Evolutionary conservation across 176 grass and related monocot genomes (phyloP).

Genomic region (Hordeum marinum): DNA sequence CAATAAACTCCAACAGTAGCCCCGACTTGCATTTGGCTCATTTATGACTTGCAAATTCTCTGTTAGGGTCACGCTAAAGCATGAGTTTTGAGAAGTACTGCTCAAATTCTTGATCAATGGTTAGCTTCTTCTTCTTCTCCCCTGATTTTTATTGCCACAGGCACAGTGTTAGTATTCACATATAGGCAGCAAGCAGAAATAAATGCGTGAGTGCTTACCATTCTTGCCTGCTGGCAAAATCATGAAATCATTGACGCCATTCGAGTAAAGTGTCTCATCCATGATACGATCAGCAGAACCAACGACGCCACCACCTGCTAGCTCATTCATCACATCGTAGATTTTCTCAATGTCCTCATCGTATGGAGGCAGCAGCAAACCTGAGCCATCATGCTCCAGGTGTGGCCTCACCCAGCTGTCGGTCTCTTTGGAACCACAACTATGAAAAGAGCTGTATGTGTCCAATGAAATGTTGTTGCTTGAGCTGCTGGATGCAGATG

Average conservation of each 20-base stretch:
- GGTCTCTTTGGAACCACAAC: constrained; percentile 24
- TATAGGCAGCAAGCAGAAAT: neutral
- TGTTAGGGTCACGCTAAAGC: constrained; percentile 40
- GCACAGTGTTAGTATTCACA: constrained; percentile 7
- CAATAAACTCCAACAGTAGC: neutral
- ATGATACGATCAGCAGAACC: constrained; percentile 22
- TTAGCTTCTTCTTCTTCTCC: constrained; percentile 31
- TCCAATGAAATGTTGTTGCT: constrained; percentile 39
- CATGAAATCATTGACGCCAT: constrained; percentile 37
- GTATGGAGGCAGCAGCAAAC: constrained; percentile 14
- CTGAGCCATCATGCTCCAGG: constrained; percentile 16
- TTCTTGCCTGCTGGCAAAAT: constrained; percentile 26
- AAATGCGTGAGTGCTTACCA: constrained; percentile 21
- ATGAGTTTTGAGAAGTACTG: constrained; percentile 80
- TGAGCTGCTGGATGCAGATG: constrained; percentile 48
- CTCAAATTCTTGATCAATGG: constrained; percentile 84
- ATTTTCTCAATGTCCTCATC: constrained; percentile 21
- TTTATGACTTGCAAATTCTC: neutral
- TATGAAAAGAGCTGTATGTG: constrained; percentile 31
- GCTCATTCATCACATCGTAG: constrained; percentile 31
- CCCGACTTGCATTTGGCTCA: neutral
- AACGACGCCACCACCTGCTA: constrained; percentile 18
- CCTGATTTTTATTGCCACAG: constrained; percentile 17
- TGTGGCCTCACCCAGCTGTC: constrained; percentile 26
- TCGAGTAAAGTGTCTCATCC: constrained; percentile 50